phyloP scores from a whole-genome alignment of 768 basidiomycete species.

The Trametes punicea region DNA sequence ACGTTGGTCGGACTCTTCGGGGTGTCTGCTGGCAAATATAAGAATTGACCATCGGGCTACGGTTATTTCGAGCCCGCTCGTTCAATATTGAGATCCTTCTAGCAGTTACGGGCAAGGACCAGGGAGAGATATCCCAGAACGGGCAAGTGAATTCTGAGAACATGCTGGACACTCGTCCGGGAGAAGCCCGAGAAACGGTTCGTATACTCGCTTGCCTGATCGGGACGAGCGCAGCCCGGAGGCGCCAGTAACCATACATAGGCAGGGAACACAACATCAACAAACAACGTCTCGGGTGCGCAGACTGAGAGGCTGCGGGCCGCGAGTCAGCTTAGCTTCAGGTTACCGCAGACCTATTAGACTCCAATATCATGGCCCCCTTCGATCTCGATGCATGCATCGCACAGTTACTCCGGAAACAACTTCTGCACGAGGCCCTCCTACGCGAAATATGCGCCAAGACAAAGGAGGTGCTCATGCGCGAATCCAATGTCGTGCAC shows the following conservation, averaged over 20 bases:
- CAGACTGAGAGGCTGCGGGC: background rate
- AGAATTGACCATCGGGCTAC: no score
- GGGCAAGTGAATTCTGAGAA: background rate
- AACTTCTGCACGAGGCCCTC: conserved; percentile 91
- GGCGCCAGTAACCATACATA: background rate
- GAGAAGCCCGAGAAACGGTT: background rate
- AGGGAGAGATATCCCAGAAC: no score
- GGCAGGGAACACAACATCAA: background rate
- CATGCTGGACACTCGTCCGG: background rate
- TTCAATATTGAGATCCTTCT: no score
- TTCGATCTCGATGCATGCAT: conserved; percentile 99
- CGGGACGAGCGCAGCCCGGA: background rate
- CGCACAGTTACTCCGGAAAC: conserved; percentile 83
- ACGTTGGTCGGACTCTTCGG: background rate
- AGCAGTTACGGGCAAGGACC: no score
- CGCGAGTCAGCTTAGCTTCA: conserved; percentile 9
- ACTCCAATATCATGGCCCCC: conserved; percentile 39
- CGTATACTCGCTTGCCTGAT: conserved; percentile 1
- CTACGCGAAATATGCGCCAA: conserved; percentile 99
- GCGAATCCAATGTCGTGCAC: conserved; percentile 98
- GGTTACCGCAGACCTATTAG: conserved; percentile 10
- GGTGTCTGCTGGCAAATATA: background rate
- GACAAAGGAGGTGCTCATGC: conserved; percentile 98
- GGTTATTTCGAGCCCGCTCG: no score
- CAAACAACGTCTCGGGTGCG: background rate